Evolutionary conservation across 257 asterid species (phyloP).

Genomic region (Gynochthodes officinalis): DNA sequence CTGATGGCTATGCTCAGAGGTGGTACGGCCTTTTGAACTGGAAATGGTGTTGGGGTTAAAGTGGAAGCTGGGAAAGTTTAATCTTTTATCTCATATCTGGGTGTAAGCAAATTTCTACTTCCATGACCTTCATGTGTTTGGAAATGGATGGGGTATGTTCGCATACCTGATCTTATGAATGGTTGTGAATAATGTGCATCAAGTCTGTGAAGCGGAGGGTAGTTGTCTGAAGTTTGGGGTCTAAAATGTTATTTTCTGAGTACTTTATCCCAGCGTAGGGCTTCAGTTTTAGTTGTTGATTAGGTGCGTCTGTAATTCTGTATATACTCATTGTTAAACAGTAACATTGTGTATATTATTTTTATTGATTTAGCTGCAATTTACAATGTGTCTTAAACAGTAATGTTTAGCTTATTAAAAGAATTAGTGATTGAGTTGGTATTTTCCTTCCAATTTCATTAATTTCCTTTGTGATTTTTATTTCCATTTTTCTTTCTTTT

Average conservation of each 20-base stretch:
- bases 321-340: neutral
- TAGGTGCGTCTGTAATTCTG: neutral
- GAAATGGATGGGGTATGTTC: neutral
- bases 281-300: neutral
- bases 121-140: neutral
- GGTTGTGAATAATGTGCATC: neutral
- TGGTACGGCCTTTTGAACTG: constrained; percentile 16
- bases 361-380: too few relatives aligned
- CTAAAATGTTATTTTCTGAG: neutral
- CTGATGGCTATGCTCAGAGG: constrained; percentile 62
- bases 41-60: constrained; percentile 1
- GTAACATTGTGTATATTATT: neutral
- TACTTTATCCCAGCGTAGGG: neutral
- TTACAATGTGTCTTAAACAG: too few relatives aligned
- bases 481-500: too few relatives aligned
- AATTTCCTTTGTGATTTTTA: too few relatives aligned
- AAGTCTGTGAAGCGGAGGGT: constrained; percentile 10
- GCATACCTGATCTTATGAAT: neutral
- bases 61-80: constrained; percentile 19
- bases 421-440: too few relatives aligned
- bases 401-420: too few relatives aligned
- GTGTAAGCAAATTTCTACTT: constrained; percentile 14
- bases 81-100: constrained; percentile 19
- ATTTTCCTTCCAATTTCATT: too few relatives aligned
- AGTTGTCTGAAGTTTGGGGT: too few relatives aligned